Conservation (phyloP, 805 yeast species). For the Yamadazyma scolyti region DNA sequence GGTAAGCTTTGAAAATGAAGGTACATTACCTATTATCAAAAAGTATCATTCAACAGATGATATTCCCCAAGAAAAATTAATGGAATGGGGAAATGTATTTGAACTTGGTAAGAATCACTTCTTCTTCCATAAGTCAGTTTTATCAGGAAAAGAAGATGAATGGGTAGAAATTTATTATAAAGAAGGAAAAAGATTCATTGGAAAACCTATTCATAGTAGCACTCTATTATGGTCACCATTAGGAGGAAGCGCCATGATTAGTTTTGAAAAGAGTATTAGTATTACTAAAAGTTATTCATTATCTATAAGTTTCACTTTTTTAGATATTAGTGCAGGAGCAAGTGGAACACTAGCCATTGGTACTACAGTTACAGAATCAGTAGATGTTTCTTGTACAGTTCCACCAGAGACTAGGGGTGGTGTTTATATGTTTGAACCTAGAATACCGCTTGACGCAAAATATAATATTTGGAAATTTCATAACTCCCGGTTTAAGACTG, state of each 20-base stretch:
- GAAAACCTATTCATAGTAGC: too few species aligned
- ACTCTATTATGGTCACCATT: too few species aligned
- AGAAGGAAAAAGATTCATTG: constrained; percentile 1
- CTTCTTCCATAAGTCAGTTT: constrained; percentile 7
- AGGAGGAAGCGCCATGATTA: too few species aligned
- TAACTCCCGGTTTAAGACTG: constrained; percentile 1
- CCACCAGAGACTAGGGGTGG: constrained; percentile 10
- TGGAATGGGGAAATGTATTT: constrained; percentile 7
- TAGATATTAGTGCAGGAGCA: too few species aligned
- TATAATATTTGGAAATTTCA: constrained; percentile 8
- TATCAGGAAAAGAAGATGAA: constrained; percentile 4
- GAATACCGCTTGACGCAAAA: constrained; percentile 1
- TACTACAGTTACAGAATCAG: constrained; percentile 1
- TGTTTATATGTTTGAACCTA: constrained; percentile 9
- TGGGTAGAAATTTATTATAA: constrained; percentile 12
- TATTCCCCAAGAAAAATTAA: constrained; percentile 4
- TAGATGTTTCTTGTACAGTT: constrained; percentile 9
- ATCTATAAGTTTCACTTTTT: too few species aligned
- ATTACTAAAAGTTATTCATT: too few species aligned
- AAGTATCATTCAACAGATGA: constrained; percentile 2
- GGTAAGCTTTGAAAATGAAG: too few species aligned
- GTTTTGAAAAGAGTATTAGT: too few species aligned
- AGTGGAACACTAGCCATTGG: not conserved
- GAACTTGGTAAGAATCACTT: constrained; percentile 5
- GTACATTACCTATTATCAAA: not conserved